Evolutionary conservation across 108 stramenopile species (phyloP), one percentile per base, ranked within the genome.

Genomic region (Pseudonitzschia pungens): DNA sequence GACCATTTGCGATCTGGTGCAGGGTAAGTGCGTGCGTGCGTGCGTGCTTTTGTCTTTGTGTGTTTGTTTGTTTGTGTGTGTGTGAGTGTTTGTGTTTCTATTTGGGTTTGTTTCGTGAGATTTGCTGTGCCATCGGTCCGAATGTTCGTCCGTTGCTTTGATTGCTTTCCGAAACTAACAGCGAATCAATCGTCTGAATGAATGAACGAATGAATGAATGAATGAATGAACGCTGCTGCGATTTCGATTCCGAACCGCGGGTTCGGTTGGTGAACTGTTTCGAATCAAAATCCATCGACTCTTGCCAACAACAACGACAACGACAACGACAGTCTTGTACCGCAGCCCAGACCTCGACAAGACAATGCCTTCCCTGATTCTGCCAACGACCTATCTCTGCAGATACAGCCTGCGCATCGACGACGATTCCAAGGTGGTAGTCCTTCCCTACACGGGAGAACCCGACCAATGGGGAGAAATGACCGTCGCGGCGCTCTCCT

Each of bases 1-100:
- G n/a, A 73, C 87, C 6, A 85, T 92, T 42, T 63, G 87, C 33
- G 86, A 78, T 0, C 40, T 62, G 24, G 50, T 73, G 40, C 73
- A 73, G 32, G 78, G 72, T 59, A 15, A 22, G 45, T 48, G 45
- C 10, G 45, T 14, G 14, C 18, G 1, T 14, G 45, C 3, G 7
- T 14, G 45, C 2, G 7, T 48, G 45, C 45, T 11, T 14, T 4
- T 18, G 7, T 18, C 9, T 10, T 11, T 48, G 45, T 48, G 10
- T 11, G 45, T 36, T 36, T 2, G 2, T 48, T 48, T 14, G 45
- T 18, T 4, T 14, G 45, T 18, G 45, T 8, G 10, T 12, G 5
- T 14, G 2, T 18, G 45, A 2, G 3, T 1, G 14, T 48, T 48
- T 48, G 45, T 2, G 10, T 48, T 48, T 48, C 9, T 18, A 11